A percentile compares a stretch with the other conserved stretches of the same genome.
These are phyloP conservation scores for Sporothrix brunneoviolacea DNA, from an alignment of 2,329 filamentous ascomycete genomes.

Conservation along the genomic window DNA sequence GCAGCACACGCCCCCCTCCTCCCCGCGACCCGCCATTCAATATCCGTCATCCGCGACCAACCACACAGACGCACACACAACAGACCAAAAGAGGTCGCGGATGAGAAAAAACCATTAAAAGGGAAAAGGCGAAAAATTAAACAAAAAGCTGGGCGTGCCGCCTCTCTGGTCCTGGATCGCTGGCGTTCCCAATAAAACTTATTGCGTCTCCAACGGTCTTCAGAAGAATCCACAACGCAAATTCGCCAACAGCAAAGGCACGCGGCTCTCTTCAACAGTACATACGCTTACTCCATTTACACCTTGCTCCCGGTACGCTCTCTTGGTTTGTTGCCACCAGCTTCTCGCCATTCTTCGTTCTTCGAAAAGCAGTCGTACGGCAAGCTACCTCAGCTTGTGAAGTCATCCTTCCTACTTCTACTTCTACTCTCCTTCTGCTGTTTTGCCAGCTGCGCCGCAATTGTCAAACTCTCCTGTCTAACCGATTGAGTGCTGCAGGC, in stretches of 20 bases:
- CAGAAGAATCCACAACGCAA: too few relatives aligned
- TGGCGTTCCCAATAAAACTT: background rate
- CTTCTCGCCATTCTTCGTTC: background rate
- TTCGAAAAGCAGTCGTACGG: background rate
- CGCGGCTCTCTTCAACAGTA: background rate
- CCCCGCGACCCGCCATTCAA: constrained; percentile 7
- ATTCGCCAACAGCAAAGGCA: too few relatives aligned
- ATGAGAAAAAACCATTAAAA: background rate
- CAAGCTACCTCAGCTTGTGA: too few relatives aligned
- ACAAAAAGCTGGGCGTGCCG: constrained; percentile 10
- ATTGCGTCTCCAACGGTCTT: background rate
- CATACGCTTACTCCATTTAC: too few relatives aligned
- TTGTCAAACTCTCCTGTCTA: background rate
- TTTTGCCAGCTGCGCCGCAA: background rate
- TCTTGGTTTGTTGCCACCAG: too few relatives aligned
- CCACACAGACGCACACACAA: constrained; percentile 5
- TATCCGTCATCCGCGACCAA: constrained; percentile 10
- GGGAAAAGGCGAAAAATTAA: background rate
- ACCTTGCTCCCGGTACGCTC: too few relatives aligned
- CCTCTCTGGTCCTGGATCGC: constrained; percentile 9
- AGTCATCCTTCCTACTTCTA: too few relatives aligned
- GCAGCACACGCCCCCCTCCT: background rate
- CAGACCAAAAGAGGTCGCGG: background rate
- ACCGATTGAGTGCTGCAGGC: background rate
- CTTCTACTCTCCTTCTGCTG: background rate